Evolutionary conservation across 139 green algal species (phyloP), one percentile per base, ranked within the genome.

Genomic region (Trebouxia sp.): DNA sequence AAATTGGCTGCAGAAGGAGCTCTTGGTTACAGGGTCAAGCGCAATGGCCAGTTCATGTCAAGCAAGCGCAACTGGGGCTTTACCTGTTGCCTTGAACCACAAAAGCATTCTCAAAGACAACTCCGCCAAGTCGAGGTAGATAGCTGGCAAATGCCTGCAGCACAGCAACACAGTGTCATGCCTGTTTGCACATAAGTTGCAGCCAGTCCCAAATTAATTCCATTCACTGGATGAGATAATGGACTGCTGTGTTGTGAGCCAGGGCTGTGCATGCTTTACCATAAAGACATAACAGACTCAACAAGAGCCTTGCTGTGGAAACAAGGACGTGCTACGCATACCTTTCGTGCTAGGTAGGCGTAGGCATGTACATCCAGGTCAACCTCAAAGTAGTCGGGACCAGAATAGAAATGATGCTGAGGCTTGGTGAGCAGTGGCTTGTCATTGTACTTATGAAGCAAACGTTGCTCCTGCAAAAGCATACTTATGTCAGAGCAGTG

Each of bases 291-390:
- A 28, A 15, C 14, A 8, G 28, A 35, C 9, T 14, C 37, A 37
- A 37, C 4, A 17, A 2, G 65, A 10, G 1, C 38, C 65, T 7
- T 7, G 0, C 6, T 75, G 8, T 30, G 39, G 1, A 50, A 32
- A 3, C 26, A 17, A 58, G 50, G 22, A 22, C 42, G 26, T n/a
- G 3, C 0, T 11, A 35, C 6, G 0, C 43, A 1, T 30, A 83
- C 80, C 74, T 88, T 92, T 58, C 93, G 88, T 5, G 94, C 94
- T 11, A 98, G 47, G 84, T 90, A 98, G 6, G 92, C 89, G 66
- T 97, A 97, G 35, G 42, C 78, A 86, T 98, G 94, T 20, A 98
- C 82, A 83, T 98, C 90, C 32, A 98, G 55, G 85, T 96, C 92
- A 0, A 98, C 84, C 87, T 97, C 92, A 20, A 95, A 65, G 82